These are phyloP conservation scores for Vinca minor DNA, from an alignment of 257 asterid species.

Conservation along the genomic window DNA sequence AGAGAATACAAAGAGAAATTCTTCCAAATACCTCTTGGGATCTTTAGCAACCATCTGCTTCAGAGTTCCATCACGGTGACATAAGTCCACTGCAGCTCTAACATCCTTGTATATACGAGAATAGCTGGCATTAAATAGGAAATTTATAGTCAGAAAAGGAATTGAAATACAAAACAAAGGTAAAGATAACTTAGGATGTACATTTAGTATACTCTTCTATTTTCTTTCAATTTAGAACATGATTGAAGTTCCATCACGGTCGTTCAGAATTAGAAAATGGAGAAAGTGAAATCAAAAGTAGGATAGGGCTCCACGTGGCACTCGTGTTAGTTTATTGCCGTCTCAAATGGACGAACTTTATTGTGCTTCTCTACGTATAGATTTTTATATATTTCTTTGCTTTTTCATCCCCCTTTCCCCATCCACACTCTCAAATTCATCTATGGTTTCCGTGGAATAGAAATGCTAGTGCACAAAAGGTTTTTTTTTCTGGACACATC, in stretches of 20 bases:
- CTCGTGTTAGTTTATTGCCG: not conserved
- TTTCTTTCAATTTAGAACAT: not conserved
- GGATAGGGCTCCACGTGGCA: not conserved
- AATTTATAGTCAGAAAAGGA: slow-evolving; percentile 15
- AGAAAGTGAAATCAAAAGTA: not conserved
- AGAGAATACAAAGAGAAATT: not conserved
- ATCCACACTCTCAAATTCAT: not conserved
- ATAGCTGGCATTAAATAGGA: slow-evolving; percentile 48
- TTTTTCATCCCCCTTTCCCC: not conserved
- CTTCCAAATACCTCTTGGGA: slow-evolving; percentile 58
- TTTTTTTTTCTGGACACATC: not conserved
- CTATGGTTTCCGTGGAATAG: not conserved
- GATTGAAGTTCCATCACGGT: not conserved
- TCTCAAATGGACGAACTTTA: not conserved
- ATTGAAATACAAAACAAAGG: not conserved
- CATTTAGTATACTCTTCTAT: not conserved
- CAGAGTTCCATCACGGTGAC: slow-evolving; percentile 99
- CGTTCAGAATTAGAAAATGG: not conserved
- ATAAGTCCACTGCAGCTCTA: slow-evolving; percentile 95
- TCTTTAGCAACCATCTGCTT: slow-evolving; percentile 94
- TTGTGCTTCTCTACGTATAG: not conserved
- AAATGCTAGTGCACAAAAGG: not conserved
- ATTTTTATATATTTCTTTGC: not conserved
- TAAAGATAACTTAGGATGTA: not conserved
- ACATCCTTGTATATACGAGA: slow-evolving; percentile 82